These are phyloP conservation scores for Sarocladiaceae sp. DNA, from an alignment of 2,329 filamentous ascomycete species.

Conservation along the genomic window DNA sequence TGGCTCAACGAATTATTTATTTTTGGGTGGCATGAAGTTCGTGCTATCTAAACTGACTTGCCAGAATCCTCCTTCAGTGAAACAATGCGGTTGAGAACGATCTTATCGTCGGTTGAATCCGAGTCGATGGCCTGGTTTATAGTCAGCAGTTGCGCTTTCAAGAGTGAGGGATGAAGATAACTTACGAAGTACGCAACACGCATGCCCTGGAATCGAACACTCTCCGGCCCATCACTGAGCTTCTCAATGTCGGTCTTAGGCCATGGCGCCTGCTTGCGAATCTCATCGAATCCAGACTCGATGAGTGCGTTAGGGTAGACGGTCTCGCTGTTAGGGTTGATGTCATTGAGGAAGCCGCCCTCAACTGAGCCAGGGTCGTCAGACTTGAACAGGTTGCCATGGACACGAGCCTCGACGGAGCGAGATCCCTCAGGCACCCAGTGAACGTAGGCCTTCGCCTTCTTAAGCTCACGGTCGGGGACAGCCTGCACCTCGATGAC, in stretches of 20 bases:
- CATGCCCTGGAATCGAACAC: constrained; percentile 86
- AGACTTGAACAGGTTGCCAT: constrained; percentile 82
- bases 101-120: constrained; percentile 67
- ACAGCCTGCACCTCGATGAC: constrained; percentile 60
- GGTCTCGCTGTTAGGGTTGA: constrained; percentile 80
- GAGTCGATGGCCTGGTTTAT: constrained; percentile 57
- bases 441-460: constrained; percentile 81
- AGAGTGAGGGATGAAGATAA: constrained; percentile 12
- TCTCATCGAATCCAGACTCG: constrained; percentile 78
- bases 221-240: constrained; percentile 62
- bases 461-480: constrained; percentile 67
- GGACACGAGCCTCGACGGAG: constrained; percentile 71
- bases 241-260: constrained; percentile 67
- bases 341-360: constrained; percentile 77
- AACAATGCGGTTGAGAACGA: constrained; percentile 84
- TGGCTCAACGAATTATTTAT: no score
- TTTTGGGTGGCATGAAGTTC: no score
- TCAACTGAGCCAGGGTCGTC: constrained; percentile 74
- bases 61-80: constrained; percentile 76
- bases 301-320: constrained; percentile 76
- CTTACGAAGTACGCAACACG: constrained; percentile 78
- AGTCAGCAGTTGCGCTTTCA: not conserved
- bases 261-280: constrained; percentile 72
- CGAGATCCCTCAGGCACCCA: constrained; percentile 73
- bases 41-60: constrained; percentile 36